These are phyloP conservation scores for Neocucurbitaria cava DNA, from an alignment of 2,329 filamentous ascomycete species.

Conservation along the genomic window DNA sequence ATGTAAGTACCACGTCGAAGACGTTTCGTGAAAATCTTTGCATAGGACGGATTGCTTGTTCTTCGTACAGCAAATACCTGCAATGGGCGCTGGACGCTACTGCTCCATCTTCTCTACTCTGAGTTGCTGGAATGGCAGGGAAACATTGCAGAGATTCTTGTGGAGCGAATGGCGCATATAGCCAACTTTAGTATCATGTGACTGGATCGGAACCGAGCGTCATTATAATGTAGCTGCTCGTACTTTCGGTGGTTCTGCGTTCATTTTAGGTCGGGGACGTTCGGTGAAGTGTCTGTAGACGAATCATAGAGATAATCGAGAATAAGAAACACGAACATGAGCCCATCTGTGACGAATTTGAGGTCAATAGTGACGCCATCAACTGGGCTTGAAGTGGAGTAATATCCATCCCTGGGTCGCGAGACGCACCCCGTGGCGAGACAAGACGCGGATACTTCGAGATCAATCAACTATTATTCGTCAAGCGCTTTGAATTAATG, in stretches of 20 bases:
- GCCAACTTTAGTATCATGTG: neutral
- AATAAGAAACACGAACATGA: neutral
- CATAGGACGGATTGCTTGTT: neutral
- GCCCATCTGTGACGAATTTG: neutral
- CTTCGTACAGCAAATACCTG: neutral
- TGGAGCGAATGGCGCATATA: neutral
- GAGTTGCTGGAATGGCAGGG: slow-evolving; percentile 2
- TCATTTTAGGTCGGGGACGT: neutral
- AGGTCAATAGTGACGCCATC: neutral
- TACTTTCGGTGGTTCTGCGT: neutral
- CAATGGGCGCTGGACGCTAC: slow-evolving; percentile 6
- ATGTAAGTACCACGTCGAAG: no score
- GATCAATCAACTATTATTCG: no score
- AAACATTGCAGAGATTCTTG: slow-evolving; percentile 5
- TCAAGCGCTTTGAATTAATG: no score
- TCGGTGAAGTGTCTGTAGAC: neutral
- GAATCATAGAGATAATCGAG: neutral
- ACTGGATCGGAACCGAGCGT: neutral
- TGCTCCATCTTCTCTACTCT: neutral
- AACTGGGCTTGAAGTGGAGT: neutral
- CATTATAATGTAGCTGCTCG: neutral
- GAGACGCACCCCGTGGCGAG: no score
- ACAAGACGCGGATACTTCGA: no score
- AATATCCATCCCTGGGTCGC: no score
- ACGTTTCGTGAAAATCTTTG: no score